These are phyloP conservation scores for Pleurotus tuoliensis DNA, from an alignment of 768 basidiomycete species.

Conservation along the genomic window DNA sequence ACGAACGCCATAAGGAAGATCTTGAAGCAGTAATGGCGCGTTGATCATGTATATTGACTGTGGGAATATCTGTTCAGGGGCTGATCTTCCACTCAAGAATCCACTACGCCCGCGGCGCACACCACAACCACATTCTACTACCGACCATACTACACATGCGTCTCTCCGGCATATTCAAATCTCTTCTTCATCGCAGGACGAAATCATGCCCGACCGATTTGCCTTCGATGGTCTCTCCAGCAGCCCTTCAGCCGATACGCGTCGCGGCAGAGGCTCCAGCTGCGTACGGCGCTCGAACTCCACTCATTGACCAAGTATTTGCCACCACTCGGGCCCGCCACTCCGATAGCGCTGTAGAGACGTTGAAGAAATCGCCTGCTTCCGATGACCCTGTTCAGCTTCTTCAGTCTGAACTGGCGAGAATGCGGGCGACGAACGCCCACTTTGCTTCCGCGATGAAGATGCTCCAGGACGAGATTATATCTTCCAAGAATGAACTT, in stretches of 20 bases:
- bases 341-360: neutral
- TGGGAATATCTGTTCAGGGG: neutral
- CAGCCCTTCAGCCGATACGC: neutral
- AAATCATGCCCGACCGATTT: conserved; percentile 41
- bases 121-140: neutral
- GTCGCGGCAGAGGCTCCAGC: neutral
- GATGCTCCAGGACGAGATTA: conserved; percentile 23
- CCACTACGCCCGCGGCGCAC: neutral
- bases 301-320: conserved; percentile 1
- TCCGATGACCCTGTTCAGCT: conserved; percentile 13
- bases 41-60: neutral
- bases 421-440: conserved; percentile 15
- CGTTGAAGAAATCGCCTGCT: neutral
- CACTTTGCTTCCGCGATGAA: neutral
- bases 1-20: too few relatives aligned
- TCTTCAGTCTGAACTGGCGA: conserved; percentile 25
- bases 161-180: conserved; percentile 6
- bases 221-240: conserved; percentile 8
- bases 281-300: neutral
- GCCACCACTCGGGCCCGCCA: neutral
- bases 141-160: conserved; percentile 1
- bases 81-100: neutral
- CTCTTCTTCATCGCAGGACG: conserved; percentile 41
- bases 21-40: too few relatives aligned
- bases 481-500: conserved; percentile 22